Evolutionary conservation across 225 moss, liverwort and hornwort genomes (phyloP), one percentile per base, ranked within the genome.

Genomic region (Neckera pumila): DNA sequence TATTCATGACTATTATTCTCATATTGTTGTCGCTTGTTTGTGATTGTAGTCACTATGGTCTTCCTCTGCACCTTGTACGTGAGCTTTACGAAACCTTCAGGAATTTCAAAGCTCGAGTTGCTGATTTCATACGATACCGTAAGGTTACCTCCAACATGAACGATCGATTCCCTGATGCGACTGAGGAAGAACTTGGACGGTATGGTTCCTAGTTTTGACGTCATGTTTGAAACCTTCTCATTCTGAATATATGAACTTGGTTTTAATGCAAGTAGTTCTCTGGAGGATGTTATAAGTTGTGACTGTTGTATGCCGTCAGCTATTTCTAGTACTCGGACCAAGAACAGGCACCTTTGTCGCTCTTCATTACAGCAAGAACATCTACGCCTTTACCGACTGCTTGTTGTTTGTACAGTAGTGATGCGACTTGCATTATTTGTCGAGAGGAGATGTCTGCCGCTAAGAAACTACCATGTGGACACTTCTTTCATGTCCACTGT

Each of bases 61-160:
- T 99, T 72, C 99, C 99, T 71, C 92, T 99, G 79, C 99, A 99
- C 88, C 94, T 99, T 87, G 99, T 99, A 19, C 96, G 99, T 59
- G 99, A 99, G 92, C 94, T 99, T 43, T 99, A 99, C 83, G 99
- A 99, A 86, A 99, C 99, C 51, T 99, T 99, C 88, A 94, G 99
- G 87, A 99, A 96, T 89, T 99, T 99, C 67, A 99, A 96, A 93
- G 96, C 99, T 71, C 96, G 99, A 88, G 95, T 99, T 84, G 96
- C 97, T 71, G 99, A 99, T 91, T 99, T 99, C 88, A 95, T 99
- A 61, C 92, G 99, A 49, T 99, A 99, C 90, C 94, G 97, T 90
- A 99, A 96, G 88, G 93, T 99, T 58, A 97, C 99, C 51, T 99
- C 99, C 77, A 99, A 99, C 81, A 97, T 99, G 99, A 99, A 99